Evolutionary conservation across 305 asterid species (phyloP), one percentile per base, ranked within the genome.

Genomic region (Striga hermonthica): DNA sequence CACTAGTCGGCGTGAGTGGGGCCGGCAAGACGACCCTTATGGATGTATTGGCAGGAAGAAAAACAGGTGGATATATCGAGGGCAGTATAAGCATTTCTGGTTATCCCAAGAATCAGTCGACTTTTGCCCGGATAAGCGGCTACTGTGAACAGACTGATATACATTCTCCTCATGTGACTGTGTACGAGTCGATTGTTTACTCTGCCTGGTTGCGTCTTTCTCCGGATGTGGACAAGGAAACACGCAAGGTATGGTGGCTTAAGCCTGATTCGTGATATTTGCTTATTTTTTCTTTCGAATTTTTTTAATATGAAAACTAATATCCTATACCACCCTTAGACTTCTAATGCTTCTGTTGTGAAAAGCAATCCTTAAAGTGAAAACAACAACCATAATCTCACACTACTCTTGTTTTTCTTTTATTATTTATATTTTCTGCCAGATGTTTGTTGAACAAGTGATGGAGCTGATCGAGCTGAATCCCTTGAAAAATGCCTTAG

Each of bases 31-130:
- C 98, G 14, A 93, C 98, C 0, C 63, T 93, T 71, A 87, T 92
- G 98, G 98, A 90, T 64, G 99, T 93, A 36, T 79, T 93, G 79
- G 99, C 99, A 0, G 98, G 97, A 67, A 75, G 99, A 49, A 93
- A 93, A 72, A 93, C 99, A 0, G 89, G 95, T 9, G 99, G 99
- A 57, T 73, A 77, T 61, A 77, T 86, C 36, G 95, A 90, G 82
- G 97, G 97, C 71, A 80, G 54, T 66, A 81, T 90, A 74, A 84
- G 69, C 56, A 82, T 93, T 65, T 90, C 96, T 13, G 97, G 96
- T 36, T 85, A 82, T 72, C 95, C 95, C 11, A 90, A 90, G 78
- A 88, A 86, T 31, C 97, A 93, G 72, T 65, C 88, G 6, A 88
- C 97, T 55, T 90, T 90, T 78, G 99, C 96, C 58, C 95, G 97